Conservation (phyloP, 768 basidiomycete genomes). For the Serpula lacrymans region DNA sequence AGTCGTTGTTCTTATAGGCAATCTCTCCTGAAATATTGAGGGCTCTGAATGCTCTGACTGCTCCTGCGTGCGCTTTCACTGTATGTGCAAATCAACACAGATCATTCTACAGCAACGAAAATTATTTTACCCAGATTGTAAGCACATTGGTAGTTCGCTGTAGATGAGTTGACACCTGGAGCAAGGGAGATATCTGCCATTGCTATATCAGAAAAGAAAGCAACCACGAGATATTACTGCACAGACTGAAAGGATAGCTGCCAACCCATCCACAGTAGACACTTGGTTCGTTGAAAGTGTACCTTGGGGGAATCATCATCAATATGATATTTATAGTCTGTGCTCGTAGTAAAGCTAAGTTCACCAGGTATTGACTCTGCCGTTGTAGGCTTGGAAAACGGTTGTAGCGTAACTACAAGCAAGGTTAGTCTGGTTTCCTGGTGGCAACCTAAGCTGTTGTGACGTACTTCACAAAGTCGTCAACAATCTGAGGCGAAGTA, state of each 20-base stretch:
- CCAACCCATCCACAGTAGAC: constrained; percentile 38
- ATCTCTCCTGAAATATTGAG: constrained; percentile 52
- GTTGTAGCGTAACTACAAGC: constrained; percentile 42
- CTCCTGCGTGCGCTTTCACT: constrained; percentile 49
- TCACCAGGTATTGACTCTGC: constrained; percentile 46
- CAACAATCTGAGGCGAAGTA: constrained; percentile 40
- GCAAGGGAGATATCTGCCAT: constrained; percentile 35
- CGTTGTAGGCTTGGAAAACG: constrained; percentile 47
- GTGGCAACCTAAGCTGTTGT: not conserved
- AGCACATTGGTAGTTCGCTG: constrained; percentile 42
- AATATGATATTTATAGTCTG: not conserved
- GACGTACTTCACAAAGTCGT: constrained; percentile 45
- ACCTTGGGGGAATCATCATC: constrained; percentile 34
- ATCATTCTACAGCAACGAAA: not conserved
- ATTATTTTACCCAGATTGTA: constrained; percentile 39
- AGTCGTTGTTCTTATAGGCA: constrained; percentile 52
- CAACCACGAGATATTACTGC: not conserved
- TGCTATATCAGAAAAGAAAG: not conserved
- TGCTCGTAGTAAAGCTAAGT: not conserved
- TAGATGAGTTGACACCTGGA: constrained; percentile 39
- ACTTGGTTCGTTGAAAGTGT: constrained; percentile 52
- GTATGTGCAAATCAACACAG: not conserved
- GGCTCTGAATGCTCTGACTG: constrained; percentile 47
- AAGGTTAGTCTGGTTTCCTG: no score
- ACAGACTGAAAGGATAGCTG: constrained; percentile 41